Conservation (phyloP, 1,284 basidiomycete genomes). For the Anthracocystis walkeri region DNA sequence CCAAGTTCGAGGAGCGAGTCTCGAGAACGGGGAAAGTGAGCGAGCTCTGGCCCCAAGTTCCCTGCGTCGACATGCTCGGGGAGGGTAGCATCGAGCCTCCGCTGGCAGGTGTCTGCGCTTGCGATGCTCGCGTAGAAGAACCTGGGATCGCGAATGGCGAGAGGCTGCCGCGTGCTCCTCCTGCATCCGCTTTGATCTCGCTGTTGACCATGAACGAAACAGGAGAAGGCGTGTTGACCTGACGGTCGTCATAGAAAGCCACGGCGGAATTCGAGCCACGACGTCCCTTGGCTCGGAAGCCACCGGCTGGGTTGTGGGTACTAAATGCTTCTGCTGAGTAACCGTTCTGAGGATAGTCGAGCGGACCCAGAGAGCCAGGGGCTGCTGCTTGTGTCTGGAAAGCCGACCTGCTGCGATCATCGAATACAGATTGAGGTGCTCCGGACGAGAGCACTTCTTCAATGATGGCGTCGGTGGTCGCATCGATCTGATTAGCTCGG, state of each 20-base stretch:
- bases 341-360: constrained; percentile 41
- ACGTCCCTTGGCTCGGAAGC: constrained; percentile 38
- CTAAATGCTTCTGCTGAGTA: constrained; percentile 31
- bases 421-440: constrained; percentile 24
- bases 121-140: constrained; percentile 35
- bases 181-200: constrained; percentile 53
- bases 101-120: constrained; percentile 47
- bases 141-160: constrained; percentile 40
- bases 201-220: constrained; percentile 65
- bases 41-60: constrained; percentile 59
- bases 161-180: constrained; percentile 26
- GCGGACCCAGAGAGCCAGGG: constrained; percentile 40
- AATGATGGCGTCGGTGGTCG: constrained; percentile 49
- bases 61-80: constrained; percentile 50
- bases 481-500: constrained; percentile 18
- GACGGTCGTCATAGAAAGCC: constrained; percentile 48
- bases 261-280: constrained; percentile 49
- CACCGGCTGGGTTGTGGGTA: constrained; percentile 17
- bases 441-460: constrained; percentile 42
- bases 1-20: constrained; percentile 37
- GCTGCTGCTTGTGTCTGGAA: constrained; percentile 27
- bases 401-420: constrained; percentile 30
- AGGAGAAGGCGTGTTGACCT: constrained; percentile 54
- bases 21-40: constrained; percentile 56
- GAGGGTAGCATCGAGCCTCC: constrained; percentile 51